Conservation (phyloP, 768 basidiomycete genomes). For the Pholiota microspora region DNA sequence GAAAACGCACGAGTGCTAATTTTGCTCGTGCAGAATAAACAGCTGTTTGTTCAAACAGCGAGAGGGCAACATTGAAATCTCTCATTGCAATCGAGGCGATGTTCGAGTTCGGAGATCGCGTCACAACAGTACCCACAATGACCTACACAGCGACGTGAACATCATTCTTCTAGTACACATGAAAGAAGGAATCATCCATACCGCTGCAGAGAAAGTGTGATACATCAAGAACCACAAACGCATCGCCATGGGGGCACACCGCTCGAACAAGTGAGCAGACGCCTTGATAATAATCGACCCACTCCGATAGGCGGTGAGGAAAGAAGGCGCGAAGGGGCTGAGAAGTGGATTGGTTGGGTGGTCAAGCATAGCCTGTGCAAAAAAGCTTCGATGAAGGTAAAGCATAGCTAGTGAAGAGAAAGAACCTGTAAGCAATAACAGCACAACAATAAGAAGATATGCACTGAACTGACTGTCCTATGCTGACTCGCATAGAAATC, state of each 20-base stretch:
- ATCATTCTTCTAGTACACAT: too few relatives aligned
- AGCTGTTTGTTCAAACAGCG: slow-evolving; percentile 45
- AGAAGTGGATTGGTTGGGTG: slow-evolving; percentile 51
- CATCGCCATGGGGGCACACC: slow-evolving; percentile 45
- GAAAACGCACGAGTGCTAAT: slow-evolving; percentile 38
- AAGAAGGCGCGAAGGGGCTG: slow-evolving; percentile 55
- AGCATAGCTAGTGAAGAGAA: slow-evolving; percentile 38
- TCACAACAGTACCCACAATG: slow-evolving; percentile 59
- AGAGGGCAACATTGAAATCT: slow-evolving; percentile 45
- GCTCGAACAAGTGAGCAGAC: slow-evolving; percentile 45
- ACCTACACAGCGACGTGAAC: too few relatives aligned
- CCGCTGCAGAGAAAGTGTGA: slow-evolving; percentile 50
- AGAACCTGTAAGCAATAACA: not conserved
- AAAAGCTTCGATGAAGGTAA: slow-evolving; percentile 56
- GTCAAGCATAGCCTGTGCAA: slow-evolving; percentile 56
- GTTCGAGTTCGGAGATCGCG: slow-evolving; percentile 48
- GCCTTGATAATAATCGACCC: slow-evolving; percentile 52
- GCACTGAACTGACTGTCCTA: slow-evolving; percentile 54
- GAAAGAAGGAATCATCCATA: too few relatives aligned
- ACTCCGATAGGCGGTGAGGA: slow-evolving; percentile 51
- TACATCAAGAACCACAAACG: slow-evolving; percentile 50
- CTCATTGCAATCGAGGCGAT: slow-evolving; percentile 47
- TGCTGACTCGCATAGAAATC: slow-evolving; percentile 57
- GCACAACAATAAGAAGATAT: not conserved
- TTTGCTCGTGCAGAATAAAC: slow-evolving; percentile 43